Evolutionary conservation across 805 yeast species (phyloP).

Genomic region (Candida golubevii): DNA sequence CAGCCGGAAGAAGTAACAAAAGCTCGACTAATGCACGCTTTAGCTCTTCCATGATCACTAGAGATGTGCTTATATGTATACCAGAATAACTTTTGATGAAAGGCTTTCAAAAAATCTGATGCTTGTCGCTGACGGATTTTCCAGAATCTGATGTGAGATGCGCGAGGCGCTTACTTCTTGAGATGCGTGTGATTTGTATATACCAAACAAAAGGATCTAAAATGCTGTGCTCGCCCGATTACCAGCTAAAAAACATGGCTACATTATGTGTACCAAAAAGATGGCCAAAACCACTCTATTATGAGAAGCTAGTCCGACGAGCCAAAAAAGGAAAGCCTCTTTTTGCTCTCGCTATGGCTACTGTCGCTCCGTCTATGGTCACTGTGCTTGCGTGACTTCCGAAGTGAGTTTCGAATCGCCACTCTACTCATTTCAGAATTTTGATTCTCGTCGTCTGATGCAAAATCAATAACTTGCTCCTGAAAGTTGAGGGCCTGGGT

Average conservation of each 20-base stretch:
- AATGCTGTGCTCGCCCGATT: no score
- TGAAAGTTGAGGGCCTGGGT: slow-evolving; percentile 31
- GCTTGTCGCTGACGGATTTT: not conserved
- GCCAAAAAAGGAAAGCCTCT: slow-evolving; percentile 25
- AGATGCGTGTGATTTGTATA: no score
- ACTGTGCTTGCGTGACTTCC: slow-evolving; percentile 25
- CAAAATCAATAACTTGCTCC: slow-evolving; percentile 44
- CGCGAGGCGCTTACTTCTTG: not conserved
- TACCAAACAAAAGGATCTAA: no score
- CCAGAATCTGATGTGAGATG: not conserved
- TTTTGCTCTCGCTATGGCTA: slow-evolving; percentile 18
- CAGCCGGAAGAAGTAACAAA: slow-evolving; percentile 14
- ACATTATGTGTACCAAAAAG: no score
- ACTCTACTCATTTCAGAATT: slow-evolving; percentile 36
- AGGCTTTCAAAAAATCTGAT: not conserved
- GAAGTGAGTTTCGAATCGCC: slow-evolving; percentile 37
- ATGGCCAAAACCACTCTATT: no score
- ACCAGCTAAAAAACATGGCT: no score
- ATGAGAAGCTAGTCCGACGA: not conserved
- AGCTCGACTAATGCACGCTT: slow-evolving; percentile 13
- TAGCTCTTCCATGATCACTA: slow-evolving; percentile 1
- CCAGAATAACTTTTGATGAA: not conserved
- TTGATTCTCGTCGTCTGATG: slow-evolving; percentile 41
- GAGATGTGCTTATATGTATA: not conserved
- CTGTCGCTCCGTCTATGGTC: slow-evolving; percentile 31